Evolutionary conservation across 805 yeast genomes (phyloP), one percentile per base, ranked within the genome.

Genomic region (Metschnikowia rubicola): DNA sequence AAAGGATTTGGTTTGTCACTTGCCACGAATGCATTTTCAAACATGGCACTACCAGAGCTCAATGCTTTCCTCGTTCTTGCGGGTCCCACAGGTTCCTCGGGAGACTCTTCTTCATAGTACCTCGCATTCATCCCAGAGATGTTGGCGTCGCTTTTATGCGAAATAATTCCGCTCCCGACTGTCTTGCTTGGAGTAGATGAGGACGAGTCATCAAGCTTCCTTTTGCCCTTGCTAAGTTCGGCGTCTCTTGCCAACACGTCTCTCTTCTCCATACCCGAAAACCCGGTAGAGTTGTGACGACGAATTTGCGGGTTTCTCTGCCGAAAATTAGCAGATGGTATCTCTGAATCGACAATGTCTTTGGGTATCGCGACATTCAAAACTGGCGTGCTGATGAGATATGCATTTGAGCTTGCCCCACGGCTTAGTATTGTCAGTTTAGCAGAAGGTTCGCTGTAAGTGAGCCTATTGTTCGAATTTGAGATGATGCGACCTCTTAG

Each of bases 401-500:
- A 55, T 10, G 53, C 48, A 13, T 50, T 49, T 1, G 52, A 43
- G 28, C 48, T 43, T 8, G 50, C 39, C 4, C 54, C 52, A 17
- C 44, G 47, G 32, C 41, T 47, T 4, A 42, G 36, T 26, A 28
- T 26, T 19, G 10, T 19, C 50, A 30, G 43, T 15, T 26, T 39
- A 44, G 41, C 37, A 15, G 42, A 32, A 13, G 35, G 39, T 35
- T 41, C 45, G 21, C 35, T 40, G 42, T 45, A 48, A 1, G 55
- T 46, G 34, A 57, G 35, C 12, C 53, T 37, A 32, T 56, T 57
- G 15, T 46, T 57, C 2, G 60, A 56, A 13, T 68, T 61, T 0
- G 72, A 56, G 11, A 85, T 78, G 28, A 84, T 68, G 51, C 85
- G 71, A 7, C 87, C 83, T 53, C 89, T 74, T 45, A 90, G 63